phyloP scores from a whole-genome alignment of 2,329 filamentous ascomycete species.

The Amauroascus verrucosus region DNA sequence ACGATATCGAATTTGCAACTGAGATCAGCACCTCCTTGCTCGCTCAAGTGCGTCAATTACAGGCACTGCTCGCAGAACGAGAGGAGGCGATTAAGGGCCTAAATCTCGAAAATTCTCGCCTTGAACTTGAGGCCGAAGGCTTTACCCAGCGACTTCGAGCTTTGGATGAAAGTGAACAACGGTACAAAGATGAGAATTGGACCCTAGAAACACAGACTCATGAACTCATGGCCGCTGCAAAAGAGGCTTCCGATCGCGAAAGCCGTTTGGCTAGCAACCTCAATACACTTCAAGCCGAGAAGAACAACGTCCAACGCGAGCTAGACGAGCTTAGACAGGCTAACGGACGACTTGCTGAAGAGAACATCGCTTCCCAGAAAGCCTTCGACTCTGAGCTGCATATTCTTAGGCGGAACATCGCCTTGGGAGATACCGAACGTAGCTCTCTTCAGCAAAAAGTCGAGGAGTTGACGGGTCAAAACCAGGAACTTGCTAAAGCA shows the following conservation, averaged over 20 bases:
- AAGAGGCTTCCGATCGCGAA: slow-evolving; percentile 70
- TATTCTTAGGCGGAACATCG: slow-evolving; percentile 68
- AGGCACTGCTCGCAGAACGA: slow-evolving; percentile 72
- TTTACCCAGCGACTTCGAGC: slow-evolving; percentile 69
- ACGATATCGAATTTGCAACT: slow-evolving; percentile 96
- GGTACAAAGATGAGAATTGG: slow-evolving; percentile 99
- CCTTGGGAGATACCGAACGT: slow-evolving; percentile 67
- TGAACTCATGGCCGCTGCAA: slow-evolving; percentile 62
- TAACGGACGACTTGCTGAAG: slow-evolving; percentile 69
- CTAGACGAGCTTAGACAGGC: slow-evolving; percentile 78
- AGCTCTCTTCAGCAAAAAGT: slow-evolving; percentile 70
- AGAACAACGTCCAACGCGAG: slow-evolving; percentile 68
- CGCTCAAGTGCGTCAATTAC: slow-evolving; percentile 84
- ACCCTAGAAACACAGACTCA: slow-evolving; percentile 87
- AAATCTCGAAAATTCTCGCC: slow-evolving; percentile 61
- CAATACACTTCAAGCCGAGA: slow-evolving; percentile 60
- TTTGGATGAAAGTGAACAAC: slow-evolving; percentile 86
- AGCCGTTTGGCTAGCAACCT: slow-evolving; percentile 68
- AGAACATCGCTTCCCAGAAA: slow-evolving; percentile 65
- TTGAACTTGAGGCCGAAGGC: slow-evolving; percentile 73
- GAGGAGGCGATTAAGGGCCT: slow-evolving; percentile 73
- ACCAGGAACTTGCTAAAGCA: slow-evolving; percentile 78
- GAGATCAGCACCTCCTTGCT: slow-evolving; percentile 94
- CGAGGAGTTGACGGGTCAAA: slow-evolving; percentile 78
- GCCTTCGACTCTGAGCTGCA: slow-evolving; percentile 83